Conservation (phyloP, 805 yeast genomes). For the Candida jianshihensis region DNA sequence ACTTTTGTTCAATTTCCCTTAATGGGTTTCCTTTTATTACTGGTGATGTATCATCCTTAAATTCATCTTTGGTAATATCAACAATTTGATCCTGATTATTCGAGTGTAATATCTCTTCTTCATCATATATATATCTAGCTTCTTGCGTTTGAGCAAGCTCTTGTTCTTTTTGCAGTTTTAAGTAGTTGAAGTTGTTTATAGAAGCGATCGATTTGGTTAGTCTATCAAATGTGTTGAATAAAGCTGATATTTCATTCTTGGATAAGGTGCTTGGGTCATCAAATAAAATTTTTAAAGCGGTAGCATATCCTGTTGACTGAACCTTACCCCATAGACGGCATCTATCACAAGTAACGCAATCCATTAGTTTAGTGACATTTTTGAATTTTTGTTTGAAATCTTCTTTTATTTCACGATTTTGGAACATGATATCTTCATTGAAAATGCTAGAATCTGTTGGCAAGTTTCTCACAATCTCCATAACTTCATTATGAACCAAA, state of each 20-base stretch:
- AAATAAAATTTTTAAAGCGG: constrained; percentile 85
- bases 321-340: constrained; percentile 98
- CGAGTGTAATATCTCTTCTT: neutral
- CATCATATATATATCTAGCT: constrained; percentile 8
- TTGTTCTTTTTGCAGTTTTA: constrained; percentile 31
- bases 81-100: too few species aligned
- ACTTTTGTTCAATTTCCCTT: neutral
- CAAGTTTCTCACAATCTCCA: constrained; percentile 16
- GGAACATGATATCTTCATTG: constrained; percentile 44
- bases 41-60: neutral
- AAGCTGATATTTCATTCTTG: constrained; percentile 81
- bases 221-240: constrained; percentile 88
- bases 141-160: constrained; percentile 7
- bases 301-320: constrained; percentile 96
- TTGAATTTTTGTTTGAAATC: constrained; percentile 83
- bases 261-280: constrained; percentile 55
- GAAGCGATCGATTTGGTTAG: constrained; percentile 78
- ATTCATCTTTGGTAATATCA: neutral
- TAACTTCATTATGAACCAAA: constrained; percentile 37
- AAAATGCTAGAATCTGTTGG: constrained; percentile 30
- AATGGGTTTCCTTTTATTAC: neutral
- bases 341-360: constrained; percentile 97
- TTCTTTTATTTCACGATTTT: constrained; percentile 57
- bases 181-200: constrained; percentile 58
- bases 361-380: constrained; percentile 91